Percentiles rank a stretch among this genome's conserved stretches.
Evolutionary conservation across 2,329 filamentous ascomycete species (phyloP).

Genomic region (Alternaria sp.): DNA sequence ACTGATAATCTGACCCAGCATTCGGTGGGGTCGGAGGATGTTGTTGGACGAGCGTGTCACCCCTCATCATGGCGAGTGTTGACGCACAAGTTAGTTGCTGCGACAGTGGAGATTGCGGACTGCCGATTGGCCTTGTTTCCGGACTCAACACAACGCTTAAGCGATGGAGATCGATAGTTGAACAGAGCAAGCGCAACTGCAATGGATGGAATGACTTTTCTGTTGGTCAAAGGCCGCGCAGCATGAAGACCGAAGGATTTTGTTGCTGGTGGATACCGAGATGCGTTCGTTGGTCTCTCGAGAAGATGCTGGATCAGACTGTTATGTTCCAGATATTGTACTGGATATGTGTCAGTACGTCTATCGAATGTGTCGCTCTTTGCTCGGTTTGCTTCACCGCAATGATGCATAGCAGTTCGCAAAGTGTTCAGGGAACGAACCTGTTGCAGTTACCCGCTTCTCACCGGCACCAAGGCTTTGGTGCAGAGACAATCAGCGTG

Average conservation of each 20-base stretch:
- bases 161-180: not conserved
- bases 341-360: constrained; percentile 39
- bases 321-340: constrained; percentile 17
- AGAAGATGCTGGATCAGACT: constrained; percentile 19
- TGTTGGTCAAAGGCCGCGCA: constrained; percentile 9
- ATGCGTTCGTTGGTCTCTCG: constrained; percentile 17
- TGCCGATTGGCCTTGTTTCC: constrained; percentile 6
- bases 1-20: constrained; percentile 39
- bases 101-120: constrained; percentile 11
- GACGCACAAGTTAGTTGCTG: constrained; percentile 12
- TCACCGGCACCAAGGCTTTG: constrained; percentile 34
- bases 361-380: constrained; percentile 20
- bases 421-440: constrained; percentile 41
- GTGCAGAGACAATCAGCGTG: constrained; percentile 38
- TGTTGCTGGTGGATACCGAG: not conserved
- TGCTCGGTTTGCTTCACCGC: constrained; percentile 43
- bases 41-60: constrained; percentile 43
- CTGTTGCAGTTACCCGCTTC: constrained; percentile 43
- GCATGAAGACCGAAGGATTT: constrained; percentile 8
- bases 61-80: constrained; percentile 36
- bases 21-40: constrained; percentile 48
- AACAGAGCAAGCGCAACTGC: not conserved
- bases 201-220: not conserved
- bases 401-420: constrained; percentile 39
- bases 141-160: constrained; percentile 21